phyloP scores from a whole-genome alignment of 2,329 filamentous ascomycete species.

The Apiospora sp. region DNA sequence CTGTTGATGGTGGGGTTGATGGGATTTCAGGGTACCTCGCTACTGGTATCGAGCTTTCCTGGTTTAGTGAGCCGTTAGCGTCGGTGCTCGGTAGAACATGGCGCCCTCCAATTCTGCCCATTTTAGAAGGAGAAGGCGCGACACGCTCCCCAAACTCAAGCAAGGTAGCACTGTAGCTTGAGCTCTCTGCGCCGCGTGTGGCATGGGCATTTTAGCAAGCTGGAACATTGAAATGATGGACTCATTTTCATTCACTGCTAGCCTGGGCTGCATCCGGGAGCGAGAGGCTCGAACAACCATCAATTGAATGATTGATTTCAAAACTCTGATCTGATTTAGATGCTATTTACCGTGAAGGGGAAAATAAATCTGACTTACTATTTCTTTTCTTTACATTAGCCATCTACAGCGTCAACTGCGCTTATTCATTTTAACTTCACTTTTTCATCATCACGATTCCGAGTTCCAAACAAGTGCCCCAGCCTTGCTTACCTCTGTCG shows the following conservation, averaged over 20 bases:
- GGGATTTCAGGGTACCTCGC: constrained; percentile 16
- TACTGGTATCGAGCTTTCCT: not conserved
- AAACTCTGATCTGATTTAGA: not conserved
- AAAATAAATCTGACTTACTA: not conserved
- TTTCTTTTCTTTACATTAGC: not conserved
- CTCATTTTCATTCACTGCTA: not conserved
- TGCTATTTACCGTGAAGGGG: not conserved
- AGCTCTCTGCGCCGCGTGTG: constrained; percentile 4
- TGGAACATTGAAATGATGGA: constrained; percentile 21
- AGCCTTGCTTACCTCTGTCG: constrained; percentile 19
- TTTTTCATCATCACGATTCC: constrained; percentile 1
- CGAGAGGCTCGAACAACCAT: not conserved
- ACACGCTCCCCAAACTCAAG: not conserved
- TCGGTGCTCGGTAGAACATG: constrained; percentile 8
- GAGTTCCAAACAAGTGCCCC: not conserved
- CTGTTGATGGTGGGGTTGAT: constrained; percentile 16
- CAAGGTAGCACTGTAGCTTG: not conserved
- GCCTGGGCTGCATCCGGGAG: constrained; percentile 6
- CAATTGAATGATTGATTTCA: not conserved
- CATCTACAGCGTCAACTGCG: not conserved
- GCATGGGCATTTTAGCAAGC: not conserved
- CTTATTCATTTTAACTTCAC: not conserved
- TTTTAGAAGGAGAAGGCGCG: not conserved
- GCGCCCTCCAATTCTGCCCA: not conserved
- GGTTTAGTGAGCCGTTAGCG: not conserved